phyloP scores from a whole-genome alignment of 345 rosid genomes.

The Crucihimalaya himalaica region DNA sequence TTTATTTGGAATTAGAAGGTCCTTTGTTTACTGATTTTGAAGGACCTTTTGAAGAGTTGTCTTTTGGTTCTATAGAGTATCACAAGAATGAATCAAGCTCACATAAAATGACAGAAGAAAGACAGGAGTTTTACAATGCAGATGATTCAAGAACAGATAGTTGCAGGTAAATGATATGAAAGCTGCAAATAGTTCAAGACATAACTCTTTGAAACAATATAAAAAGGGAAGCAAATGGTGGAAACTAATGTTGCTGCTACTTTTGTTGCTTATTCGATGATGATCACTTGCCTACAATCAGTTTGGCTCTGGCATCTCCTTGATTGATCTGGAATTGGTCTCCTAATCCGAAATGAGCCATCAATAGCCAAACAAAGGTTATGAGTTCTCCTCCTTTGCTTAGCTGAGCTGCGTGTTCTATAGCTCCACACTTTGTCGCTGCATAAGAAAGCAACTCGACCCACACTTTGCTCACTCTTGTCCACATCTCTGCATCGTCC shows the following conservation, averaged over 20 bases:
- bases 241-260: constrained; percentile 11
- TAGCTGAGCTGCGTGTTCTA: constrained; percentile 59
- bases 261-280: not conserved
- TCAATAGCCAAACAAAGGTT: constrained; percentile 60
- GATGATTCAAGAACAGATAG: not conserved
- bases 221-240: not conserved
- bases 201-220: not conserved
- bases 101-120: not conserved
- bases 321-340: constrained; percentile 59
- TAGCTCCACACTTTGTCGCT: constrained; percentile 54
- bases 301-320: constrained; percentile 59
- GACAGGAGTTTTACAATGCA: not conserved
- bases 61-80: not conserved
- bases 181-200: constrained; percentile 22
- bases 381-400: constrained; percentile 66
- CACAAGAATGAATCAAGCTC: constrained; percentile 2
- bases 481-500: constrained; percentile 44
- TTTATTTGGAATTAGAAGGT: not conserved
- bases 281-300: constrained; percentile 48
- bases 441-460: constrained; percentile 58
- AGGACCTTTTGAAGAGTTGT: not conserved
- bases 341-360: constrained; percentile 74
- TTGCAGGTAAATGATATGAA: not conserved
- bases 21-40: not conserved
- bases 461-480: constrained; percentile 53